A percentile compares a stretch with the other conserved stretches of the same genome.
phyloP scores from a whole-genome alignment of 176 grass and related monocot species.

The Pontederia crassipes region DNA sequence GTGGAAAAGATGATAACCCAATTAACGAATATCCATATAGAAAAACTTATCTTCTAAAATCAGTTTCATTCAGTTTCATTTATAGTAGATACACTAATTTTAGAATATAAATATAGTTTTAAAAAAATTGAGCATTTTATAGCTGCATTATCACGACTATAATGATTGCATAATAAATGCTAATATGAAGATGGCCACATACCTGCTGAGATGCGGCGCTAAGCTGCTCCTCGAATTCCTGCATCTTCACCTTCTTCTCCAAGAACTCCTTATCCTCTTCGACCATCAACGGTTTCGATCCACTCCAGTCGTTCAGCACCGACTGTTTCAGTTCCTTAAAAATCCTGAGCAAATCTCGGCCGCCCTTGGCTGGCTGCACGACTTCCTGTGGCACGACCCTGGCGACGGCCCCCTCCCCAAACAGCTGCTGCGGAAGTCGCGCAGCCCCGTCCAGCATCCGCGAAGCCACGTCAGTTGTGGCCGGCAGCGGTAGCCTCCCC shows the following conservation, averaged over 20 bases:
- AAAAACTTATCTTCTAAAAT: too few species aligned
- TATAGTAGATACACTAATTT: too few species aligned
- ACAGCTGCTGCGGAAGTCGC: background rate
- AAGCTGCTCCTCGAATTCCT: background rate
- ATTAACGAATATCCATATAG: too few species aligned
- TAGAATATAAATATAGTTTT: too few species aligned
- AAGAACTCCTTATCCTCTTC: slow-evolving; percentile 1
- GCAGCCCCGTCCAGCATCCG: background rate
- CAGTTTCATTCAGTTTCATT: too few species aligned
- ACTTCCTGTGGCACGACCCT: background rate
- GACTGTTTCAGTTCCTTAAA: slow-evolving; percentile 2
- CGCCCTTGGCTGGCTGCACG: background rate
- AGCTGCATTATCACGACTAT: too few species aligned
- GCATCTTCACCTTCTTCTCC: slow-evolving; percentile 1
- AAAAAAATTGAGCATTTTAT: too few species aligned
- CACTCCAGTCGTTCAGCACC: background rate
- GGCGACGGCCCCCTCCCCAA: background rate
- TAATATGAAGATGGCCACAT: background rate
- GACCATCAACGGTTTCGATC: background rate
- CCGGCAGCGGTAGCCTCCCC: background rate
- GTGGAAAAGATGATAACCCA: too few species aligned
- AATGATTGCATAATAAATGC: too few species aligned
- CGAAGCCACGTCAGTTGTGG: background rate
- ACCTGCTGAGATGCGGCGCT: background rate
- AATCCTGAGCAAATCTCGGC: background rate